Conservation (phyloP, 2,329 filamentous ascomycete species). For the Leptodontidium sp. region DNA sequence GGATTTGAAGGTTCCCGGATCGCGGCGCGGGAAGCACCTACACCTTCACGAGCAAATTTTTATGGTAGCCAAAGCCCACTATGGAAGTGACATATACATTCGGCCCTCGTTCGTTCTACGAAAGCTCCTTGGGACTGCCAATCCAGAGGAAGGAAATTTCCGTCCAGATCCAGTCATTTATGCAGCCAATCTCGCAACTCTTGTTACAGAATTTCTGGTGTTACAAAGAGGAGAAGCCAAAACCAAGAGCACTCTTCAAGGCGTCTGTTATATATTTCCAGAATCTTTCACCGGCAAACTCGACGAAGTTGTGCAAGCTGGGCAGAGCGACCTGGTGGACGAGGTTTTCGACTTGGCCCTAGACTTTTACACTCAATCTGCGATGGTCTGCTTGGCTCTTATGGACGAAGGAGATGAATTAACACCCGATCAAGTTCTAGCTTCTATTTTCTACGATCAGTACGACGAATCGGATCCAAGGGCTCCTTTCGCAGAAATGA, state of each 20-base stretch:
- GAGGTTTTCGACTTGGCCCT: constrained; percentile 58
- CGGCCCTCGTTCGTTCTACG: constrained; percentile 44
- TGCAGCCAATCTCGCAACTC: constrained; percentile 53
- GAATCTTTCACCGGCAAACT: constrained; percentile 48
- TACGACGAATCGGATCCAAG: constrained; percentile 38
- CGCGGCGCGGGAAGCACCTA: constrained; percentile 31
- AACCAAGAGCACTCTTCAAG: constrained; percentile 36
- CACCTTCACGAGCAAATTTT: constrained; percentile 34
- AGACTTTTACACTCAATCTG: constrained; percentile 62
- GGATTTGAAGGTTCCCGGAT: constrained; percentile 39
- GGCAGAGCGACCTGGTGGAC: constrained; percentile 51
- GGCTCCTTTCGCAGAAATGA: constrained; percentile 47
- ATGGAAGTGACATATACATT: constrained; percentile 47
- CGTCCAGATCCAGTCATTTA: constrained; percentile 51
- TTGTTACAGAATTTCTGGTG: constrained; percentile 49
- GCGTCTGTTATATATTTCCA: constrained; percentile 48
- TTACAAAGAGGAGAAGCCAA: constrained; percentile 33
- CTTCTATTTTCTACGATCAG: constrained; percentile 51
- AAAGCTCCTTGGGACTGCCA: constrained; percentile 44
- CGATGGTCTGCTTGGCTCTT: constrained; percentile 55
- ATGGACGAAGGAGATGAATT: constrained; percentile 45
- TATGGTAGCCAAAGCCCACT: constrained; percentile 27
- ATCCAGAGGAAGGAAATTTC: constrained; percentile 41
- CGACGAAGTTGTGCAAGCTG: constrained; percentile 36
- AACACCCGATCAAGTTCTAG: constrained; percentile 51